A percentile compares a stretch with the other conserved stretches of the same genome.
phyloP scores from a whole-genome alignment of 2,329 filamentous ascomycete genomes.

The Tolypocladium pustulatum region DNA sequence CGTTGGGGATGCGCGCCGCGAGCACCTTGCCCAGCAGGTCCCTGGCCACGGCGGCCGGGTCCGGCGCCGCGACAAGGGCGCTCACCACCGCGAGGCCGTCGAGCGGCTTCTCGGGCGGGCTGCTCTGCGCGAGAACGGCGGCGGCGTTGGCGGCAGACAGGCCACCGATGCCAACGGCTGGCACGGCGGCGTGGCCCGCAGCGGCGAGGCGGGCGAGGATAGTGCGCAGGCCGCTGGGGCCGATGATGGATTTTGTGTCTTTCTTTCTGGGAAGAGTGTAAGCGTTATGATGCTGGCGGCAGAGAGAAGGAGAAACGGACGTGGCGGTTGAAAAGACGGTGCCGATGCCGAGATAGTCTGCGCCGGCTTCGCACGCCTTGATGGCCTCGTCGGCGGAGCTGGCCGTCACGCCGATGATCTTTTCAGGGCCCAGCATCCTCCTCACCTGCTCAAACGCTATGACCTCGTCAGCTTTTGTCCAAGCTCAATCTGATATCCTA shows the following conservation, averaged over 20 bases:
- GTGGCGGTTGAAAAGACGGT: conserved; percentile 81
- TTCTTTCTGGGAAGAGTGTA: conserved; percentile 50
- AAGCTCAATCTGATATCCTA: not conserved
- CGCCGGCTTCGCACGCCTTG: conserved; percentile 61
- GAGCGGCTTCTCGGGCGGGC: conserved; percentile 43
- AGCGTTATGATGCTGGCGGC: not conserved
- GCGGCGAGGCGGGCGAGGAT: conserved; percentile 45
- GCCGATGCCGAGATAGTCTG: conserved; percentile 84
- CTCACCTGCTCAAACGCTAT: conserved; percentile 39
- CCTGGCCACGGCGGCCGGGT: conserved; percentile 54
- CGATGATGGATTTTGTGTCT: conserved; percentile 61
- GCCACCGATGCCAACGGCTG: conserved; percentile 79
- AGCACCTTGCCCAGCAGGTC: conserved; percentile 36
- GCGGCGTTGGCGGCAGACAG: conserved; percentile 70
- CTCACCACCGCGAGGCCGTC: conserved; percentile 84
- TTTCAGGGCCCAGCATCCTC: conserved; percentile 58
- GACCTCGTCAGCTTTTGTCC: not conserved
- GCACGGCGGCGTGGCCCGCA: conserved; percentile 32
- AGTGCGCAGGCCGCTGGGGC: conserved; percentile 43
- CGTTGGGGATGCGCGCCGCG: conserved; percentile 37
- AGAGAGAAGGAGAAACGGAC: conserved; percentile 29
- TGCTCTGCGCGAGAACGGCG: conserved; percentile 60
- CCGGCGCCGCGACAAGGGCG: conserved; percentile 65
- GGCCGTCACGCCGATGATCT: conserved; percentile 86
- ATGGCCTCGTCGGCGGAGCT: conserved; percentile 63